These are phyloP conservation scores for Schrenkiella parvula DNA, from an alignment of 345 rosid genomes.

Conservation along the genomic window DNA sequence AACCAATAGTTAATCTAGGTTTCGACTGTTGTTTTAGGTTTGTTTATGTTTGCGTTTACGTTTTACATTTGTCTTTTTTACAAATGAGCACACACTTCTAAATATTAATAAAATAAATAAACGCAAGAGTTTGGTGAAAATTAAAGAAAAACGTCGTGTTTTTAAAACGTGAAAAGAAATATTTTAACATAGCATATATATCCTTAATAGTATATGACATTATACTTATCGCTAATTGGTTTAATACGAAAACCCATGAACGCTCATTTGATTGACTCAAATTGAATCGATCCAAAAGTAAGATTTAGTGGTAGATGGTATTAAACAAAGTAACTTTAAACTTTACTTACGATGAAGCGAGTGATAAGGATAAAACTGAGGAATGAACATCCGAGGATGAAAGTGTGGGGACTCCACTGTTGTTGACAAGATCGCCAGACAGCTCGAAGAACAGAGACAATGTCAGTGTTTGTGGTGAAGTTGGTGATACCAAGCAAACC, in stretches of 20 bases:
- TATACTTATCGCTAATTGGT: background rate
- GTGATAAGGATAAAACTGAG: constrained; percentile 49
- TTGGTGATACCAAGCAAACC: constrained; percentile 74
- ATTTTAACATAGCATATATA: background rate
- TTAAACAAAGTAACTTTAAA: background rate
- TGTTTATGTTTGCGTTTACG: background rate
- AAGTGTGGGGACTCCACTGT: constrained; percentile 45
- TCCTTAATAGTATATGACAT: background rate
- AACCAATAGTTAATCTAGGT: background rate
- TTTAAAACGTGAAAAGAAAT: background rate
- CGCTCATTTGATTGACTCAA: background rate
- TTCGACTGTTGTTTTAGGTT: background rate
- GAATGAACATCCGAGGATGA: constrained; percentile 26
- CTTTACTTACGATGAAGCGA: constrained; percentile 55
- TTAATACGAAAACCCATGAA: background rate
- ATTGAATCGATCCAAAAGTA: background rate
- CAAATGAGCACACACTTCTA: background rate
- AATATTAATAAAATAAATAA: background rate
- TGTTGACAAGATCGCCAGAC: constrained; percentile 61
- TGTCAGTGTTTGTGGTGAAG: constrained; percentile 75
- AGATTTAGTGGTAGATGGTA: background rate
- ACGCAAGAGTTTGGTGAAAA: background rate
- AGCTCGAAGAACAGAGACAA: constrained; percentile 66
- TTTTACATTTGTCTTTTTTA: background rate
- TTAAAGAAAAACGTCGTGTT: background rate